Evolutionary conservation across 495 filamentous ascomycete genomes (phyloP).

Genomic region (Penicillium diatomitis): DNA sequence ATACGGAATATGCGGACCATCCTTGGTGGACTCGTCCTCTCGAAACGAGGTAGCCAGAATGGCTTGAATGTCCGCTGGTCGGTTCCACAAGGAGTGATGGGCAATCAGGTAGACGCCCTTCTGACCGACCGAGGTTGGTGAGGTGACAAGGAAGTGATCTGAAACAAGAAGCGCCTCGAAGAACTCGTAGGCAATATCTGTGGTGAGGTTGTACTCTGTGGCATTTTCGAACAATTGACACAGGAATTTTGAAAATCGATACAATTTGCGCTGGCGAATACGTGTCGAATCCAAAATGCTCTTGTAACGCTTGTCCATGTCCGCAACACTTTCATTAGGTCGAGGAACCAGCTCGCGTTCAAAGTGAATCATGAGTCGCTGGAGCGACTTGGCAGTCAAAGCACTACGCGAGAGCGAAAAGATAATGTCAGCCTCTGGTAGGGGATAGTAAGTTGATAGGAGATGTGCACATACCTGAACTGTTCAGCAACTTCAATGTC

Average conservation of each 20-base stretch:
- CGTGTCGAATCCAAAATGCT: constrained; percentile 90
- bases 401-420: constrained; percentile 40
- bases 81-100: constrained; percentile 64
- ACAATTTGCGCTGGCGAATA: constrained; percentile 81
- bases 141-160: constrained; percentile 68
- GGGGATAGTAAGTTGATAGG: neutral
- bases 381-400: constrained; percentile 82
- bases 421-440: constrained; percentile 6
- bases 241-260: constrained; percentile 77
- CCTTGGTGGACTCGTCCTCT: constrained; percentile 59
- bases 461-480: constrained; percentile 51
- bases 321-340: constrained; percentile 69
- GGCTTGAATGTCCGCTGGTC: constrained; percentile 69
- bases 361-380: constrained; percentile 79
- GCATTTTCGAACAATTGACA: constrained; percentile 92
- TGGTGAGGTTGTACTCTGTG: constrained; percentile 76
- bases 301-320: constrained; percentile 96
- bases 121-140: constrained; percentile 52
- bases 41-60: constrained; percentile 85
- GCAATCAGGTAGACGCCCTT: constrained; percentile 77
- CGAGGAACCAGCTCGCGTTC: constrained; percentile 79
- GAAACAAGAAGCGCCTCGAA: constrained; percentile 75
- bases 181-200: constrained; percentile 57
- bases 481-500: constrained; percentile 99
- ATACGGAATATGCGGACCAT: constrained; percentile 63